Evolutionary conservation across 371 early-diverging fungal genomes (phyloP).

Genomic region (Mucor lusitanicus): DNA sequence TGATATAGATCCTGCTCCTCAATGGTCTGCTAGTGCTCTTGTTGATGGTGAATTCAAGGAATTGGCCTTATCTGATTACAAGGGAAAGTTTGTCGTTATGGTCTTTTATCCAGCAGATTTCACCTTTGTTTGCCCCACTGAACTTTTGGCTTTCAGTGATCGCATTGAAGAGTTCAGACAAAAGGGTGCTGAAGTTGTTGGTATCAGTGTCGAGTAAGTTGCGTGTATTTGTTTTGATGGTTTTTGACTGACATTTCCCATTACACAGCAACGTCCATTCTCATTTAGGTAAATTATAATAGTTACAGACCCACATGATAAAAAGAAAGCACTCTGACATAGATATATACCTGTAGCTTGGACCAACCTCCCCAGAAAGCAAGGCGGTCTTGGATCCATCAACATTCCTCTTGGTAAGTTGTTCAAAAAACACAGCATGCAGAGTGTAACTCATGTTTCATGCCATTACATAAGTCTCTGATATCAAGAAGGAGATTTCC

Average conservation of each 20-base stretch:
- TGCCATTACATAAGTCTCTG: conserved; percentile 62
- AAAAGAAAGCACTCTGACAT: background rate
- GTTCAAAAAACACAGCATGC: background rate
- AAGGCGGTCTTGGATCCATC: conserved; percentile 94
- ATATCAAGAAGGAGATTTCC: conserved; percentile 85
- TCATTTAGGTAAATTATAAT: conserved; percentile 41
- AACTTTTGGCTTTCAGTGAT: conserved; percentile 90
- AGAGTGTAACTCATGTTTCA: background rate
- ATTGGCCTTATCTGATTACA: conserved; percentile 84
- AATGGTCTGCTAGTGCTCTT: conserved; percentile 75
- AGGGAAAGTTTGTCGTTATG: conserved; percentile 69
- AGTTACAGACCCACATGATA: background rate
- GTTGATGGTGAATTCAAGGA: conserved; percentile 80
- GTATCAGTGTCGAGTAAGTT: conserved; percentile 79
- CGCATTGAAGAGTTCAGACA: conserved; percentile 80
- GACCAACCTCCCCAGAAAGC: conserved; percentile 59
- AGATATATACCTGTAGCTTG: conserved; percentile 46
- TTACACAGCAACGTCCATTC: conserved; percentile 42
- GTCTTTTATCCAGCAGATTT: conserved; percentile 58
- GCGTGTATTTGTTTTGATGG: background rate
- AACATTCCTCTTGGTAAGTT: conserved; percentile 60
- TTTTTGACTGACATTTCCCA: background rate
- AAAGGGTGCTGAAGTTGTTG: conserved; percentile 76
- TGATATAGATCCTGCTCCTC: conserved; percentile 64
- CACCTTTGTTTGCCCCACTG: conserved; percentile 92